Evolutionary conservation across 257 asterid species (phyloP).

Genomic region (Mitragyna speciosa): DNA sequence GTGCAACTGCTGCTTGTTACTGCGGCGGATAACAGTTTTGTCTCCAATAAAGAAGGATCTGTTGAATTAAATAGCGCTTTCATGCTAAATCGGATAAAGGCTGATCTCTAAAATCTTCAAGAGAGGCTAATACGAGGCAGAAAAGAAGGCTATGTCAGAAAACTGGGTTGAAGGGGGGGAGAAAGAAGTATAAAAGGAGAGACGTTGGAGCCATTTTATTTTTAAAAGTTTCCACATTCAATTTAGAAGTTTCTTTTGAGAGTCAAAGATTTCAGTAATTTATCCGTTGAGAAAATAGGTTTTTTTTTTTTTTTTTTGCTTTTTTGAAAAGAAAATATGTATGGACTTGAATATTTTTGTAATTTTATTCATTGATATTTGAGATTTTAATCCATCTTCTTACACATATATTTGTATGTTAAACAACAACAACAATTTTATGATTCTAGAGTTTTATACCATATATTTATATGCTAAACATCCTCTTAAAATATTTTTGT

Average conservation of each 20-base stretch:
- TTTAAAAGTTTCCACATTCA: no score
- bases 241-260: no score
- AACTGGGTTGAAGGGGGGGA: constrained; percentile 1
- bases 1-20: constrained; percentile 41
- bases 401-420: no score
- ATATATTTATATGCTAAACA: no score
- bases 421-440: no score
- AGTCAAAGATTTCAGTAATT: background rate
- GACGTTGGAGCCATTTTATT: constrained; percentile 17
- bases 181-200: constrained; percentile 16
- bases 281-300: background rate
- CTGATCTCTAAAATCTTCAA: background rate
- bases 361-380: no score
- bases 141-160: background rate
- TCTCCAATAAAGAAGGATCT: constrained; percentile 23
- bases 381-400: no score
- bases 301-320: no score
- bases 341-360: no score
- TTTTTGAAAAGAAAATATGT: background rate
- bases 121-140: background rate
- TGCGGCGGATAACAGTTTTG: constrained; percentile 34
- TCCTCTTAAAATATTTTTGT: background rate
- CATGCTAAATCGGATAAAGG: background rate
- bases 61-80: constrained; percentile 32
- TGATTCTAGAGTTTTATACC: no score